Evolutionary conservation across 108 stramenopile genomes (phyloP), one percentile per base, ranked within the genome.

Genomic region (Mediolabrus comicus): DNA sequence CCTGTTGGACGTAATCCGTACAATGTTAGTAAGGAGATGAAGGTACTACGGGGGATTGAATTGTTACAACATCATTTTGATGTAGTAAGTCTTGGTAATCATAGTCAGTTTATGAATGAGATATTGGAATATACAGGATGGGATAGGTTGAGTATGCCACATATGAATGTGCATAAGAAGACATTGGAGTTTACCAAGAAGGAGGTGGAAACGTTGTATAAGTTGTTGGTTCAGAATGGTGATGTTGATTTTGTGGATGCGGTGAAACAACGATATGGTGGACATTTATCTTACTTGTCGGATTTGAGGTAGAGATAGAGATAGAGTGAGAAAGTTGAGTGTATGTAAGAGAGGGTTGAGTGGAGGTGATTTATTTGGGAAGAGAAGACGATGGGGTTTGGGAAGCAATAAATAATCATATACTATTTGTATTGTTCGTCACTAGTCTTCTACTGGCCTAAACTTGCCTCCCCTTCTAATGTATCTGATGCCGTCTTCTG

Each of bases 11-110:
- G 55, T 4, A 72, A 72, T 58, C 62, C 71, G 6, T 56, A 53
- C 33, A 64, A 64, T 72, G 71, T 74, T 3, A 58, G 39, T 2
- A 74, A 74, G 34, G 65, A 74, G 27, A 64, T 65, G 25, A 74
- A 74, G 24, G 72, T 74, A 2, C 54, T 3, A 28, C 62, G 62
- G 22, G 62, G 34, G 12, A 62, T 62, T 0, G 33, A 36, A 29
- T 28, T 62, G 34, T 30, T 62, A 14, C 16, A 62, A 19, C 22
- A 38, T 13, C 62, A 62, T 36, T 62, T 62, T 16, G 62, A 62
- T 46, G 30, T 62, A 3, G 62, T 62, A 0, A 35, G 25, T 35
- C 14, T 62, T 4, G 24, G 41, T 25, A 22, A 62, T 46, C 62
- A 62, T 29, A 22, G n/a, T 3, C 0, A n/a, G 41, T 62, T 35